A percentile compares a stretch with the other conserved stretches of the same genome.
Evolutionary conservation across 1,139 yeast genomes (phyloP).

Genomic region (Zygoascus sp.): DNA sequence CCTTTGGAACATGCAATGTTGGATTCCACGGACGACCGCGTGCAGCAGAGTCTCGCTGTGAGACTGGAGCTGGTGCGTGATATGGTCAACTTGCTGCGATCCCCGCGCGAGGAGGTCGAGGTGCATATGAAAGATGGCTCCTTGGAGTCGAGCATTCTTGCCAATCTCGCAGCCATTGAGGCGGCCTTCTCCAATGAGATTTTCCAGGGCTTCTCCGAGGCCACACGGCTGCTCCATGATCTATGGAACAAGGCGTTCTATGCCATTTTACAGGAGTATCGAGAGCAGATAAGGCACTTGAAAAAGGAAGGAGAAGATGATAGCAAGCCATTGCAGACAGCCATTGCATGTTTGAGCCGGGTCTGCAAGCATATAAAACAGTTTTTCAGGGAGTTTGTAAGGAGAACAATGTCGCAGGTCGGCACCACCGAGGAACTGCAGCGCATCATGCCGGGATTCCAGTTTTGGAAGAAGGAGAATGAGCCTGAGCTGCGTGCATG

Average conservation of each 20-base stretch:
- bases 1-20: neutral
- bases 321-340: neutral
- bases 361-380: constrained; percentile 2
- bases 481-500: constrained; percentile 1
- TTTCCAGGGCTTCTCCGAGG: neutral
- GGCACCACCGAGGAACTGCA: constrained; percentile 1
- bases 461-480: neutral
- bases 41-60: neutral
- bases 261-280: constrained; percentile 3
- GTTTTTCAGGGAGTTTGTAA: neutral
- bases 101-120: neutral
- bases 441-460: neutral
- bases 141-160: neutral
- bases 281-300: neutral
- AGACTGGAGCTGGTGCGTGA: neutral
- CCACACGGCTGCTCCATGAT: neutral
- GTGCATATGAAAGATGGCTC: neutral
- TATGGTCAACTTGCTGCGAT: neutral
- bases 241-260: neutral
- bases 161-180: neutral
- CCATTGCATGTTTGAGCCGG: neutral
- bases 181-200: neutral
- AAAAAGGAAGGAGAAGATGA: neutral
- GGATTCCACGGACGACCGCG: neutral
- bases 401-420: neutral